Conservation (phyloP, 352 stramenopile species). For the Phytophthora gonapodyides region DNA sequence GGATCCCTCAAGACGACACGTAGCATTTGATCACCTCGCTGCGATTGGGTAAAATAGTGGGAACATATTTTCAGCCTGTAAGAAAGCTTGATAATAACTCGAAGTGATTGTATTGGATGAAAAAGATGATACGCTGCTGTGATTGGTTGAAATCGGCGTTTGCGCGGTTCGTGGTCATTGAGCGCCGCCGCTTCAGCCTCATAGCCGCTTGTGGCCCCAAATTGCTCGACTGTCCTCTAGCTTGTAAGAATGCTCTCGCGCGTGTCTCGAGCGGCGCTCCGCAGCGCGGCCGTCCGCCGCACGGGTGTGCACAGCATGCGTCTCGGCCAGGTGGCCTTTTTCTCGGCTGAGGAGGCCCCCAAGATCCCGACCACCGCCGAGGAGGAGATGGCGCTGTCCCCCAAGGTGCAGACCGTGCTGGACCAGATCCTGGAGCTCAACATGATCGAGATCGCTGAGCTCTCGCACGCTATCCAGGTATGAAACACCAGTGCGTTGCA, state of each 20-base stretch:
- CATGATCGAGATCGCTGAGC: slow-evolving; percentile 90
- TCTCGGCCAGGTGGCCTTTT: slow-evolving; percentile 62
- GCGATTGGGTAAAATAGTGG: slow-evolving; percentile 21
- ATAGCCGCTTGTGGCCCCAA: slow-evolving; percentile 31
- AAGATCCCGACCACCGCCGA: slow-evolving; percentile 51
- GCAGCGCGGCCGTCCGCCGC: slow-evolving; percentile 48
- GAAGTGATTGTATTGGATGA: not conserved
- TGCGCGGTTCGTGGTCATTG: slow-evolving; percentile 27
- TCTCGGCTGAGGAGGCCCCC: slow-evolving; percentile 43
- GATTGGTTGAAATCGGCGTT: not conserved
- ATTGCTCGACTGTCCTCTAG: slow-evolving; percentile 24
- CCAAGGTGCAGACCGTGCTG: slow-evolving; percentile 84
- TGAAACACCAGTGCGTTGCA: not conserved
- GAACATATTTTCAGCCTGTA: slow-evolving; percentile 23
- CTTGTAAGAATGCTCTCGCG: slow-evolving; percentile 64
- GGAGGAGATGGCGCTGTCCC: slow-evolving; percentile 68
- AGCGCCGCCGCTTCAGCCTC: slow-evolving; percentile 9
- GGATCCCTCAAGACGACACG: slow-evolving; percentile 31
- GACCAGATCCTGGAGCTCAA: slow-evolving; percentile 89
- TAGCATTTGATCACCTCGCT: slow-evolving; percentile 24
- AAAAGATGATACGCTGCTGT: not conserved
- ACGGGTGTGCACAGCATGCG: slow-evolving; percentile 41
- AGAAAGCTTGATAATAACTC: not conserved
- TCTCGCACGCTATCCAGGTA: slow-evolving; percentile 87
- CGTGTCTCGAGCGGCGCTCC: slow-evolving; percentile 72